phyloP scores from a whole-genome alignment of 2,329 filamentous ascomycete species.

The Diaporthe longicolla region DNA sequence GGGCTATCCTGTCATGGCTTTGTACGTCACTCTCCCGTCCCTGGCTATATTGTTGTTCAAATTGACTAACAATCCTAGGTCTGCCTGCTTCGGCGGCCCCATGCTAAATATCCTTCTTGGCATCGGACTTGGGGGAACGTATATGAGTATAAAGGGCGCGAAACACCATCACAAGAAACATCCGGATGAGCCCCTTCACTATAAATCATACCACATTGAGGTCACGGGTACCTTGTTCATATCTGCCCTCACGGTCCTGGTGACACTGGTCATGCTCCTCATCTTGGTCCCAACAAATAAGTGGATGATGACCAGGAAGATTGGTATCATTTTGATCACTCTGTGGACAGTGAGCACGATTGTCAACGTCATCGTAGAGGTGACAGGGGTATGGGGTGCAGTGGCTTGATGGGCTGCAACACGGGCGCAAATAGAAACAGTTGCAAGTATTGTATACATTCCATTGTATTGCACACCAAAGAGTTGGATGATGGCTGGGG shows the following conservation, averaged over 20 bases:
- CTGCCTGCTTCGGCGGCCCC: conserved; percentile 96
- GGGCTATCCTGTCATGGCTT: conserved; percentile 96
- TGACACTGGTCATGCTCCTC: conserved; percentile 84
- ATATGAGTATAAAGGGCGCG: conserved; percentile 83
- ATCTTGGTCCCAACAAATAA: conserved; percentile 86
- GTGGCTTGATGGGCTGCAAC: conserved; percentile 42
- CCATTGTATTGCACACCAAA: neutral
- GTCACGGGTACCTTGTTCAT: conserved; percentile 89
- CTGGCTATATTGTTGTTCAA: neutral
- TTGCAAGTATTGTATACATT: conserved; percentile 7
- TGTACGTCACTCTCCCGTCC: conserved; percentile 61
- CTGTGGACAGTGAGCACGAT: conserved; percentile 87
- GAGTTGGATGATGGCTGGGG: neutral
- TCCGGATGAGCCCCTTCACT: conserved; percentile 73
- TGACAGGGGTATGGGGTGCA: conserved; percentile 68
- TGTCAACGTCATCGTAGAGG: conserved; percentile 85
- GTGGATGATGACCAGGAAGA: conserved; percentile 86
- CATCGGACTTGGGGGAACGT: conserved; percentile 90
- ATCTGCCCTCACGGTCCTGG: conserved; percentile 84
- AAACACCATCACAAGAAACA: conserved; percentile 77
- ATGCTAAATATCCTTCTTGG: conserved; percentile 98
- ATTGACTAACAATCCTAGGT: conserved; percentile 59
- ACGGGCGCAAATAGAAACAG: neutral
- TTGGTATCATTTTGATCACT: conserved; percentile 84
- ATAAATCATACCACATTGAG: conserved; percentile 85